Evolutionary conservation across 2,329 filamentous ascomycete genomes (phyloP), one percentile per base, ranked within the genome.

Genomic region (Stromatinia cepivora): DNA sequence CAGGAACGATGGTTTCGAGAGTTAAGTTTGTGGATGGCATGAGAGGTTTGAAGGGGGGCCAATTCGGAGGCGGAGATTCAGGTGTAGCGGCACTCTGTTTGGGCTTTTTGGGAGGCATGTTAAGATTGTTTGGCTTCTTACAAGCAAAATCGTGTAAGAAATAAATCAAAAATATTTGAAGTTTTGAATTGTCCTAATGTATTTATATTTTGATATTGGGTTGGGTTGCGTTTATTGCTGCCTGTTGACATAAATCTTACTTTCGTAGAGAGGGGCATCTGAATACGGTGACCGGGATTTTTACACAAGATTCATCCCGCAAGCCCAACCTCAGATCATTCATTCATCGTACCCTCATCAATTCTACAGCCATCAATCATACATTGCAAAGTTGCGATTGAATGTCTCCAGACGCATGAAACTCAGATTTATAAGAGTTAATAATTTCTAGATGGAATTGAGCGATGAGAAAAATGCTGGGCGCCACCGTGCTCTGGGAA

Each of bases 1-100:
- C 81, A 11, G 81, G 78, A n/a, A 89, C 59, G 22, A 52, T 81
- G 79, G 34, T 84, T 72, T 58, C 87, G 84, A 52, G 88, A 76
- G 45, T 89, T 79, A 48, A 88, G 86, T 69, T 81, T 80, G 69
- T 90, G 10, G 83, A 73, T 56, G 87, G 84, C 42, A 88, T 77
- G 39, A 89, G 80, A 25, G 88, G 87, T 69, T 82, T 81, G 70
- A 91, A 81, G 39, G 81, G 76, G 53, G 89, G 88, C 89, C 89
- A 90, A 76, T 89, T 82, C 46, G 85, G 86, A 17, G 71, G 53
- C 39, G 58, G 57, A 22, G 65, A 50, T 22, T 70, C 36, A 42
- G 71, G 28, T 61, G 71, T 56, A 52, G 71, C 61, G 57, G 54
- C 22, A 61, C 66, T 25, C 25, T 50, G 58, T 25, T 65, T 73